Percentiles rank a stretch among this genome's conserved stretches.
phyloP scores from a whole-genome alignment of 1,139 yeast genomes.

The Pneumocystis jirovecii region DNA sequence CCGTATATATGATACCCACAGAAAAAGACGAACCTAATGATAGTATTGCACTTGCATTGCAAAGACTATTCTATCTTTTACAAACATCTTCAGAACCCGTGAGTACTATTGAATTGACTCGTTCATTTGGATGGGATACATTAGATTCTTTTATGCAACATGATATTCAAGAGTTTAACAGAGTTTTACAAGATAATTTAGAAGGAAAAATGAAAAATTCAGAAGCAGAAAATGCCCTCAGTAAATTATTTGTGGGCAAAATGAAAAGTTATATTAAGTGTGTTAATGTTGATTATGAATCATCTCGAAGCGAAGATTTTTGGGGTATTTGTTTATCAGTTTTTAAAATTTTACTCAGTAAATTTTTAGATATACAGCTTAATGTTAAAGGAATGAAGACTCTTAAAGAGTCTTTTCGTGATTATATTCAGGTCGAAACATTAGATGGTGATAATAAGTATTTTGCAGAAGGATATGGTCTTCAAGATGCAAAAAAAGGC shows the following conservation, averaged over 20 bases:
- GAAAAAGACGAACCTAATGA: slow-evolving; percentile 37
- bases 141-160: slow-evolving; percentile 95
- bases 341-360: background rate
- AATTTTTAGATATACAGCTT: slow-evolving; percentile 54
- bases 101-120: slow-evolving; percentile 73
- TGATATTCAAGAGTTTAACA: slow-evolving; percentile 90
- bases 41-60: slow-evolving; percentile 70
- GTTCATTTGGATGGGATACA: slow-evolving; percentile 94
- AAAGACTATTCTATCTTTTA: slow-evolving; percentile 67
- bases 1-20: slow-evolving; percentile 84
- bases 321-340: slow-evolving; percentile 36
- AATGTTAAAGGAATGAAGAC: slow-evolving; percentile 74
- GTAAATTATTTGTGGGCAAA: slow-evolving; percentile 82
- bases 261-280: slow-evolving; percentile 93
- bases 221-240: slow-evolving; percentile 60
- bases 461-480: slow-evolving; percentile 80
- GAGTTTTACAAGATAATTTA: slow-evolving; percentile 86
- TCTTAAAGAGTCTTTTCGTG: slow-evolving; percentile 60
- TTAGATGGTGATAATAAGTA: slow-evolving; percentile 91
- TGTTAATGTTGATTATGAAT: slow-evolving; percentile 86
- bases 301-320: slow-evolving; percentile 81
- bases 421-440: slow-evolving; percentile 77
- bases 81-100: slow-evolving; percentile 61
- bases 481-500: slow-evolving; percentile 94
- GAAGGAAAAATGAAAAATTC: slow-evolving; percentile 90